Conservation (phyloP, 2,329 filamentous ascomycete genomes). For the Pezicula radicicola region DNA sequence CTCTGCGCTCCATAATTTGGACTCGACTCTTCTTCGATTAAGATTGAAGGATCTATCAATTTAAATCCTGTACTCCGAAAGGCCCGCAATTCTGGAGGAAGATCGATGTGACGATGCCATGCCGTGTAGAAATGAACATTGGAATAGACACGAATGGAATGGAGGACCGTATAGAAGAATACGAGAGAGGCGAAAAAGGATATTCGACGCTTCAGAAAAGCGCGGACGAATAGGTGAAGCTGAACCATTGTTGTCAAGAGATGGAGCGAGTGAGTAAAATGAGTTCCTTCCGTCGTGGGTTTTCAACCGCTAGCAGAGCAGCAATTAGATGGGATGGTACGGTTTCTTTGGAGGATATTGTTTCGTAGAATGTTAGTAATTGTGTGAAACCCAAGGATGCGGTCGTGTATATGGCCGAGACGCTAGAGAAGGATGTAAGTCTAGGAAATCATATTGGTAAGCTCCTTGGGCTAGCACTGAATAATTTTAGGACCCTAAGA, state of each 20-base stretch:
- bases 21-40: conserved; percentile 12
- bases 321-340: background rate
- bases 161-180: background rate
- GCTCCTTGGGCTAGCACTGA: background rate
- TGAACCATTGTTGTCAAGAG: background rate
- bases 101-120: background rate
- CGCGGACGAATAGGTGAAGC: background rate
- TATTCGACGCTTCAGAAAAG: background rate
- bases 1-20: conserved; percentile 9
- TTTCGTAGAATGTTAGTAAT: background rate
- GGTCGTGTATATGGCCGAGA: background rate
- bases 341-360: background rate
- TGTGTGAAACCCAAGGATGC: background rate
- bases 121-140: background rate
- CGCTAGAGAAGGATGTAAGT: background rate
- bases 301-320: background rate
- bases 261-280: background rate
- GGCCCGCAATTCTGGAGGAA: background rate
- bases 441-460: background rate
- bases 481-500: background rate
- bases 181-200: too few relatives aligned
- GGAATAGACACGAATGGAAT: background rate
- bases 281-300: background rate
- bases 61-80: conserved; percentile 10
- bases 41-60: conserved; percentile 9